A percentile compares a stretch with the other conserved stretches of the same genome.
phyloP scores from a whole-genome alignment of 345 rosid genomes.

The Euphorbia pulcherrima region DNA sequence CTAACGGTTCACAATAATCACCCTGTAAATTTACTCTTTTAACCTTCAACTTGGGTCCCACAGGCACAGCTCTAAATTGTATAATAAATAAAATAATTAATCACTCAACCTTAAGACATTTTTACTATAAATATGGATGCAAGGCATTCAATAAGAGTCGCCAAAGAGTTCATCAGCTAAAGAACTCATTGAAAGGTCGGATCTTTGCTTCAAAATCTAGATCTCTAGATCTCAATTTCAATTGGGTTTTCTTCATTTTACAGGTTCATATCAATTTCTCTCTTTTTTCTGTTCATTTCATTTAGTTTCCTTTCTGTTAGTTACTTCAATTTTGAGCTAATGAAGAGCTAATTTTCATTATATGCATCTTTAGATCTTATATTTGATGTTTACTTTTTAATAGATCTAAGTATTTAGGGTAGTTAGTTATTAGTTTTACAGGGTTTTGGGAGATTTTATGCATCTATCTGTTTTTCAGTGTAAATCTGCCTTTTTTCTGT shows the following conservation, averaged over 20 bases:
- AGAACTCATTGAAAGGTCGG: conserved; percentile 5
- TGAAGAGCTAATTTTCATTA: not conserved
- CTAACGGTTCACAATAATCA: conserved; percentile 1
- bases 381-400: not conserved
- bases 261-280: not conserved
- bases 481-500: not conserved
- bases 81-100: not conserved
- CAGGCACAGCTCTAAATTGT: not conserved
- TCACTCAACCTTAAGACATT: not conserved
- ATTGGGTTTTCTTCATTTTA: not conserved
- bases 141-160: not conserved
- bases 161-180: conserved; percentile 5
- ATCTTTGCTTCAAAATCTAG: not conserved
- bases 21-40: not conserved
- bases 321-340: not conserved
- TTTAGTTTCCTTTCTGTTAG: not conserved
- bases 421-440: not conserved
- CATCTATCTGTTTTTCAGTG: not conserved
- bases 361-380: not conserved
- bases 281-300: not conserved
- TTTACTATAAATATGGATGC: conserved; percentile 10
- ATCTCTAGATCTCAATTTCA: conserved; percentile 1
- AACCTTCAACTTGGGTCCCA: not conserved
- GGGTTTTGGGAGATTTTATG: not conserved
- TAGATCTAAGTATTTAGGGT: conserved; percentile 1